Conservation (phyloP, 108 stramenopile genomes). For the Cyclostephanos tholiformis region DNA sequence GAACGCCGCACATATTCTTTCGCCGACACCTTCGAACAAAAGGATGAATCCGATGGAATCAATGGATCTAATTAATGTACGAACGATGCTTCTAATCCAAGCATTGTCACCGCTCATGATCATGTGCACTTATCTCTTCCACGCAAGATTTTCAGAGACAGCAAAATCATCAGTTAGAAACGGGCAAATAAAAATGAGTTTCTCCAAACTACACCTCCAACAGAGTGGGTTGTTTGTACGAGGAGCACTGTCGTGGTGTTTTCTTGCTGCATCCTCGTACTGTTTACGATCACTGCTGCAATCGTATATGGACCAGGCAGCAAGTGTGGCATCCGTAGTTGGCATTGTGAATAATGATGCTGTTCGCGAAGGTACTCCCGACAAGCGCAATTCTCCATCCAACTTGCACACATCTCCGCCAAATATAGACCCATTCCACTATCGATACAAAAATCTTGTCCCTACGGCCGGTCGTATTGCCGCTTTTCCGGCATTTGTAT, state of each 20-base stretch:
- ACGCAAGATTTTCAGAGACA: slow-evolving; percentile 20
- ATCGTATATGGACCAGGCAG: slow-evolving; percentile 43
- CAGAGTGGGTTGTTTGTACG: slow-evolving; percentile 39
- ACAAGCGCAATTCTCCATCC: background rate
- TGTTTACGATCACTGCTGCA: slow-evolving; percentile 42
- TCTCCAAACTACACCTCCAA: slow-evolving; percentile 39
- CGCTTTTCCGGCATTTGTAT: slow-evolving; percentile 38
- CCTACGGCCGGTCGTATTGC: slow-evolving; percentile 35
- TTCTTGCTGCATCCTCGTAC: slow-evolving; percentile 31
- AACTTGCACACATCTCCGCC: background rate
- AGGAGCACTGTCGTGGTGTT: slow-evolving; percentile 35
- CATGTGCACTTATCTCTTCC: slow-evolving; percentile 34
- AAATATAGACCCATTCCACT: slow-evolving; percentile 33
- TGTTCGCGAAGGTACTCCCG: background rate
- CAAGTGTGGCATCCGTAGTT: slow-evolving; percentile 30
- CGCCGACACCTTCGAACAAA: slow-evolving; percentile 26
- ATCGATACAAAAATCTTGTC: slow-evolving; percentile 36
- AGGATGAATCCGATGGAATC: slow-evolving; percentile 33
- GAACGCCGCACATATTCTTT: slow-evolving; percentile 42
- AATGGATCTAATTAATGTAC: slow-evolving; percentile 34
- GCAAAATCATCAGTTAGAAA: slow-evolving; percentile 16
- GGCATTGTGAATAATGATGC: background rate
- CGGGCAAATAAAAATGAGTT: slow-evolving; percentile 12
- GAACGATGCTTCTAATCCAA: slow-evolving; percentile 45
- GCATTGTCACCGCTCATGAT: slow-evolving; percentile 33